Conservation (phyloP, 78 protist genomes). For the Dictyostelium firmibasis region DNA sequence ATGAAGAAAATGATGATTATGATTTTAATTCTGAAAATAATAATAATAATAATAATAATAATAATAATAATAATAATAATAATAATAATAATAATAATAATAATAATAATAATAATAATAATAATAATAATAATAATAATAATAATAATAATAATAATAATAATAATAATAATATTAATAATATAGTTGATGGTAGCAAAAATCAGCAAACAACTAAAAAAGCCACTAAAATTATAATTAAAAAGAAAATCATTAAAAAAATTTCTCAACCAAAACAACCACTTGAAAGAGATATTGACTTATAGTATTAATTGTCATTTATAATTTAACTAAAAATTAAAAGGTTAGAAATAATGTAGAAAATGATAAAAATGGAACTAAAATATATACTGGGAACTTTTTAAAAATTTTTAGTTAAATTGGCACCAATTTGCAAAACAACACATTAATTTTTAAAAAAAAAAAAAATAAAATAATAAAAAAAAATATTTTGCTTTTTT, state of each 20-base stretch:
- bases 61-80: neutral
- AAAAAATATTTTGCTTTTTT: too few relatives aligned
- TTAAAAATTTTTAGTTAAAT: too few relatives aligned
- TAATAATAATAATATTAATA: too few relatives aligned
- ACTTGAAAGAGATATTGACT: constrained; percentile 25
- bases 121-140: too few relatives aligned
- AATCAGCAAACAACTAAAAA: neutral
- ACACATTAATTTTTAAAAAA: too few relatives aligned
- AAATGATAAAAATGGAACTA: too few relatives aligned
- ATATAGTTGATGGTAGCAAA: neutral
- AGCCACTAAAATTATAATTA: neutral
- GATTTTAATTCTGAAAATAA: neutral
- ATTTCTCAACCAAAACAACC: neutral
- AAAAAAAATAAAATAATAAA: too few relatives aligned
- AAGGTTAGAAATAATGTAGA: neutral
- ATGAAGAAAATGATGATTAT: neutral
- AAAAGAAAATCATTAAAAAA: neutral
- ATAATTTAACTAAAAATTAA: too few relatives aligned
- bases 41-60: neutral
- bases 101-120: too few relatives aligned
- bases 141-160: too few relatives aligned
- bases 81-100: neutral
- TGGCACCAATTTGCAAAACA: too few relatives aligned
- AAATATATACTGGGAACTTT: too few relatives aligned
- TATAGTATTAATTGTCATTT: neutral